Base-by-base conservation (phyloP, 2,329 filamentous ascomycete genomes). In the Neocatenulostroma microsporum region DNA sequence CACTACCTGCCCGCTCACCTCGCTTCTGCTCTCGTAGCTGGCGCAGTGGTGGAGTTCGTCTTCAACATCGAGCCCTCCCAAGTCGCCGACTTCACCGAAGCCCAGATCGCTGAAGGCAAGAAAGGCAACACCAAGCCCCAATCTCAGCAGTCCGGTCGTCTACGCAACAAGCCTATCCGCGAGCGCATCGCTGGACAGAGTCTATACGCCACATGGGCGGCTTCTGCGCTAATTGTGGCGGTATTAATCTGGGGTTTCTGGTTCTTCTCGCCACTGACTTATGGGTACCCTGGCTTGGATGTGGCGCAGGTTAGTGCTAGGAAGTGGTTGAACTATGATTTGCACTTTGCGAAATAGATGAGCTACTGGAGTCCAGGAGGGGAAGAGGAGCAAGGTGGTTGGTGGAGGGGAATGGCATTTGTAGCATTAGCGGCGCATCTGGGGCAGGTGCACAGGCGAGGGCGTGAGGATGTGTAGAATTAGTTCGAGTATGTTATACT, bases 281-380 rank as follows among this genome's bases (percentile, higher is more conserved):
- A 98, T 61, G 91, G 91, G 36, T 88, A 84, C 60, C 91, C 91
- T 4, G 89, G 89, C 21, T 72, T 98, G 54, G 76, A 72, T 38
- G 81, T 94, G 13, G 76, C 80, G 10, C 72, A 86, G 58, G 83
- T 98, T 20, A 66, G 82, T 45, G 74, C 80, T 45, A 80, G 91
- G 62, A 95, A 95, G 72, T 96, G 89, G 89, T 72, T 98, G 48
- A 84, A 84, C 47, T 98, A 96, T 61, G 91, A 98, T 62, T 73
- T 98, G 59, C 91, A 98, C 68, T 98, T 98, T 69, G 91, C 91
- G 41, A 98, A 98, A 76, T 98, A 82, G n/a, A n/a, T n/a, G n/a
- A n/a, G n/a, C n/a, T n/a, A n/a, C n/a, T n/a, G n/a, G n/a, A n/a
- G n/a, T n/a, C n/a, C n/a, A n/a, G n/a, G n/a, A n/a, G n/a, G n/a